A percentile compares a stretch with the other conserved stretches of the same genome.
phyloP scores from a whole-genome alignment of 495 filamentous ascomycete species.

The Chaetomium fimeti region DNA sequence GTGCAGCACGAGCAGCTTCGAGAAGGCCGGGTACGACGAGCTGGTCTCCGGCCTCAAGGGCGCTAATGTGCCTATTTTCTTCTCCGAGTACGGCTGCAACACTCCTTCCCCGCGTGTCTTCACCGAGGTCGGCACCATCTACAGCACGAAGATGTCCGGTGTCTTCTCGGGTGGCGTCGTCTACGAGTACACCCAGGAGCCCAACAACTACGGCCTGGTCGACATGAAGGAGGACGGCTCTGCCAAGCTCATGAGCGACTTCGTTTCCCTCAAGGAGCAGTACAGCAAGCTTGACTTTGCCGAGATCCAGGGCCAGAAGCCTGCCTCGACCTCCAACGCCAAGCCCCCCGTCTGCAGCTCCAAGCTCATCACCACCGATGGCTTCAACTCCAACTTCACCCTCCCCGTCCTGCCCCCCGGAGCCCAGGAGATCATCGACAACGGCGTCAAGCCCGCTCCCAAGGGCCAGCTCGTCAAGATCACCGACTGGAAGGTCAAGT shows the following conservation, averaged over 20 bases:
- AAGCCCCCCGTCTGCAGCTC: slow-evolving; percentile 58
- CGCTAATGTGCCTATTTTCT: slow-evolving; percentile 84
- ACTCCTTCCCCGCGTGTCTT: slow-evolving; percentile 72
- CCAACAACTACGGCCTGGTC: slow-evolving; percentile 73
- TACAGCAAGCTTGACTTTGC: slow-evolving; percentile 70
- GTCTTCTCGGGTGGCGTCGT: slow-evolving; percentile 84
- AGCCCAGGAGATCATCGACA: slow-evolving; percentile 53
- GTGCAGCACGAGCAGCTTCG: slow-evolving; percentile 78
- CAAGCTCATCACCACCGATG: slow-evolving; percentile 58
- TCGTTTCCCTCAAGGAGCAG: slow-evolving; percentile 69
- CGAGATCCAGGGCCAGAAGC: slow-evolving; percentile 55
- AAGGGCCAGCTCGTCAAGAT: slow-evolving; percentile 44
- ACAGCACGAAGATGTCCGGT: slow-evolving; percentile 73
- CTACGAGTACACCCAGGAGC: slow-evolving; percentile 80
- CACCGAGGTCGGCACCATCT: slow-evolving; percentile 76
- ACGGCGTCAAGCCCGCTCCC: slow-evolving; percentile 47
- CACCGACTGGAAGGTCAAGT: slow-evolving; percentile 43
- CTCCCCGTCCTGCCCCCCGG: slow-evolving; percentile 56
- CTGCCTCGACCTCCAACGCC: slow-evolving; percentile 51
- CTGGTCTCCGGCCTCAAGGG: slow-evolving; percentile 68
- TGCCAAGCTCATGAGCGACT: slow-evolving; percentile 67
- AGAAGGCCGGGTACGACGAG: slow-evolving; percentile 66
- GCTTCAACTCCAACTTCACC: slow-evolving; percentile 74
- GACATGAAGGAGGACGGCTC: slow-evolving; percentile 62
- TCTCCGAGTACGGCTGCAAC: slow-evolving; percentile 97